Evolutionary conservation across 768 basidiomycete genomes (phyloP).

Genomic region (Psilocybe sp.): DNA sequence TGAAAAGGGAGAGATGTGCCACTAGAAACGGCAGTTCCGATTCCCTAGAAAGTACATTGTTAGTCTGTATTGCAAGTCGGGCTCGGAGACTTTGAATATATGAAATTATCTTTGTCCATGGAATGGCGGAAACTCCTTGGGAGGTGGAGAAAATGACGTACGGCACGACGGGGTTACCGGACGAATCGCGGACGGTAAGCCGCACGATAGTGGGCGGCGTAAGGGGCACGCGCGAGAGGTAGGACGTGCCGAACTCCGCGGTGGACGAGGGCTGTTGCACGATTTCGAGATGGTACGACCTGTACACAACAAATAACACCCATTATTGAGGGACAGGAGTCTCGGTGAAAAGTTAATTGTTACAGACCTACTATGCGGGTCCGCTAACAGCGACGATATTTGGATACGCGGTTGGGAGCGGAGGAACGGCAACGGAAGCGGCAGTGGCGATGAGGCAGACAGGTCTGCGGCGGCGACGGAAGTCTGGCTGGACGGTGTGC

Average conservation of each 20-base stretch:
- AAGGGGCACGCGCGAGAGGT: conserved; percentile 76
- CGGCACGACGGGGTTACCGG: conserved; percentile 75
- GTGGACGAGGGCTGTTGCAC: conserved; percentile 82
- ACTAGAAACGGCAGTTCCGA: conserved; percentile 85
- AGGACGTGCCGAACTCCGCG: conserved; percentile 76
- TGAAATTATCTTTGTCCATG: no score
- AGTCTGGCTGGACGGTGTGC: conserved; percentile 41
- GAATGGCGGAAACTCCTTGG: no score
- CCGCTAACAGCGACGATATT: conserved; percentile 55
- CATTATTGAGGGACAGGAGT: neutral
- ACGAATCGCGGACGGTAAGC: conserved; percentile 69
- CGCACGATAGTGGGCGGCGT: conserved; percentile 83
- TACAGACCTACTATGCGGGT: conserved; percentile 51
- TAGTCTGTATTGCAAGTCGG: no score
- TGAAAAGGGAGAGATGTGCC: conserved; percentile 75
- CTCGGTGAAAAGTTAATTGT: neutral
- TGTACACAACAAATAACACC: conserved; percentile 18
- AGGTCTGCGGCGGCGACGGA: conserved; percentile 27
- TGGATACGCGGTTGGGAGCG: conserved; percentile 51
- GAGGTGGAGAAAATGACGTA: conserved; percentile 41
- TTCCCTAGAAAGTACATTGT: conserved; percentile 48
- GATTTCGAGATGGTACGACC: conserved; percentile 78
- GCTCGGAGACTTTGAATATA: no score
- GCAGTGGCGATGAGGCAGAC: conserved; percentile 31
- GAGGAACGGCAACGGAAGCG: conserved; percentile 31